Conservation (phyloP, 345 rosid genomes). For the Eucalyptus guilfoylei region DNA sequence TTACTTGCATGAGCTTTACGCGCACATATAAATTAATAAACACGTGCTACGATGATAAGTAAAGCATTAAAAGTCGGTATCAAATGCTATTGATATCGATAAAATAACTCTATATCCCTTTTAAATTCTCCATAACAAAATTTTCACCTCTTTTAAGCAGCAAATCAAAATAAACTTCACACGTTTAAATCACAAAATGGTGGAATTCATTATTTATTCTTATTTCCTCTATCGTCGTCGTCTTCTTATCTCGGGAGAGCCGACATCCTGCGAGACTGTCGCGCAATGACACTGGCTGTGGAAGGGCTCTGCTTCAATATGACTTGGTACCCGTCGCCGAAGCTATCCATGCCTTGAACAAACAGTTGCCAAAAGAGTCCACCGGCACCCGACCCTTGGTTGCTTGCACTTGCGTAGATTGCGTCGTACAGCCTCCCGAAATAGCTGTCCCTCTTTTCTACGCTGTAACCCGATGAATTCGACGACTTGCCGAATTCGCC, state of each 20-base stretch:
- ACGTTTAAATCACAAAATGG: background rate
- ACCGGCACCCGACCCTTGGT: conserved; percentile 38
- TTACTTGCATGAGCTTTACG: background rate
- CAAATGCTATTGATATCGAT: background rate
- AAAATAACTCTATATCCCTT: background rate
- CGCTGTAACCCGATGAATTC: conserved; percentile 27
- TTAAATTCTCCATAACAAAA: background rate
- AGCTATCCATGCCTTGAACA: conserved; percentile 21
- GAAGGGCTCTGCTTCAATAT: conserved; percentile 38
- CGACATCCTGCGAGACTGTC: conserved; percentile 38
- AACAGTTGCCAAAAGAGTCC: conserved; percentile 70
- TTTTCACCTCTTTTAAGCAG: background rate
- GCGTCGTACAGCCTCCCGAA: conserved; percentile 24
- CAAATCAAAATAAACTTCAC: background rate
- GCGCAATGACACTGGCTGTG: conserved; percentile 35
- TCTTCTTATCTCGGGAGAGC: background rate
- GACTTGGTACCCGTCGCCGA: conserved; percentile 55
- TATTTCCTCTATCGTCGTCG: background rate
- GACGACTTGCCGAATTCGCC: conserved; percentile 59
- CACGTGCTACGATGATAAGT: background rate
- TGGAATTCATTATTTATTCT: background rate
- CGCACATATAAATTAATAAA: background rate
- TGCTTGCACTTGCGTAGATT: conserved; percentile 29
- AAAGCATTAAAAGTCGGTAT: background rate
- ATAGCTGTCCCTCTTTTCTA: conserved; percentile 33